A percentile compares a stretch with the other conserved stretches of the same genome.
Conservation (phyloP, 805 yeast species). For the Sungouiella thailandica region DNA sequence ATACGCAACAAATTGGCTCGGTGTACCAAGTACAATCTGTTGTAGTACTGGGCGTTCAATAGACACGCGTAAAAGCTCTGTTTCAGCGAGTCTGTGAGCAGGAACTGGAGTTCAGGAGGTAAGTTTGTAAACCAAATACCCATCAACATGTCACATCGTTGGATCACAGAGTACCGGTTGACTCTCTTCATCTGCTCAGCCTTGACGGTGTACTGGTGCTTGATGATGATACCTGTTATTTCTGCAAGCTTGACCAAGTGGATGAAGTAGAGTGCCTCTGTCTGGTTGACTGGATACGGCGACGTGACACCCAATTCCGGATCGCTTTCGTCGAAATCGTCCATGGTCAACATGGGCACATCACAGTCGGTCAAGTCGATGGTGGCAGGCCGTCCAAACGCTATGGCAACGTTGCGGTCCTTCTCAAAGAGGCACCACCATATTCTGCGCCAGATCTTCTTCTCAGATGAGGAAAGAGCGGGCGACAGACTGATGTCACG, state of each 20-base stretch:
- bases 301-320: conserved; percentile 31
- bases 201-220: conserved; percentile 66
- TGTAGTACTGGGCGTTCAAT: conserved; percentile 65
- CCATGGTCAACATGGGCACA: conserved; percentile 63
- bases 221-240: conserved; percentile 62
- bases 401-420: conserved; percentile 64
- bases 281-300: conserved; percentile 42
- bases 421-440: conserved; percentile 78
- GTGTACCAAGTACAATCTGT: conserved; percentile 66
- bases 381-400: conserved; percentile 67
- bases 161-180: conserved; percentile 41
- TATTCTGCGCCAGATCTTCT: conserved; percentile 55
- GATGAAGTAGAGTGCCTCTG: conserved; percentile 55
- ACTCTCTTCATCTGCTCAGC: conserved; percentile 50
- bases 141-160: conserved; percentile 72
- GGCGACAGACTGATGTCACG: conserved; percentile 44
- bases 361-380: conserved; percentile 72
- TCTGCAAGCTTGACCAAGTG: conserved; percentile 63
- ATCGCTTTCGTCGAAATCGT: conserved; percentile 57
- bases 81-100: conserved; percentile 48
- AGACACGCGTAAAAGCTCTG: conserved; percentile 57
- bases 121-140: conserved; percentile 70
- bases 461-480: conserved; percentile 32
- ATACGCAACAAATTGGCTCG: conserved; percentile 58
- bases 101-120: conserved; percentile 58